These are phyloP conservation scores for Arachis stenosperma DNA, from an alignment of 306 rosid species.

Conservation along the genomic window DNA sequence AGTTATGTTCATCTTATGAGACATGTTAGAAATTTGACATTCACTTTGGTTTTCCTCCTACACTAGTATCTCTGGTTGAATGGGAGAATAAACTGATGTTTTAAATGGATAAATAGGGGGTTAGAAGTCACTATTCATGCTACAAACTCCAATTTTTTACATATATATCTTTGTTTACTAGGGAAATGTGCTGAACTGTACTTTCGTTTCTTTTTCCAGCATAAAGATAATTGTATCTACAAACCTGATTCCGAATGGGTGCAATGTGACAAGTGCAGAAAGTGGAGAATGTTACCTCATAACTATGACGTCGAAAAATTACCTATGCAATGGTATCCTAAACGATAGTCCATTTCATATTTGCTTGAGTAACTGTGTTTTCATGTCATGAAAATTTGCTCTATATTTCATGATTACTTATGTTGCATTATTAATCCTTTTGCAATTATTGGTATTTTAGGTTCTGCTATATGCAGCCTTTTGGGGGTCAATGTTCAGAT, in stretches of 20 bases:
- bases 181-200: slow-evolving; percentile 1
- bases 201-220: slow-evolving; percentile 34
- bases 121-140: background rate
- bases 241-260: slow-evolving; percentile 66
- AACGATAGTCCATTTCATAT: slow-evolving; percentile 20
- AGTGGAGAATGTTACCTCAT: slow-evolving; percentile 56
- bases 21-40: background rate
- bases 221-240: slow-evolving; percentile 38
- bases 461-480: slow-evolving; percentile 64
- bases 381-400: background rate
- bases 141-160: background rate
- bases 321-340: slow-evolving; percentile 49
- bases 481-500: slow-evolving; percentile 47
- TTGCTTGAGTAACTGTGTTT: slow-evolving; percentile 3
- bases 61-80: slow-evolving; percentile 8
- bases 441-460: slow-evolving; percentile 37
- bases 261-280: slow-evolving; percentile 68
- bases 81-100: background rate
- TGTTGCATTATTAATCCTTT: slow-evolving; percentile 1
- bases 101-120: slow-evolving; percentile 1
- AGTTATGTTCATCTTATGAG: slow-evolving; percentile 1
- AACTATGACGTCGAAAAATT: slow-evolving; percentile 43
- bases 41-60: slow-evolving; percentile 6
- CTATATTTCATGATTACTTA: slow-evolving; percentile 1
- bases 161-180: background rate